phyloP scores from a whole-genome alignment of 2,329 filamentous ascomycete genomes.

The Paraphaeosphaeria minitans region DNA sequence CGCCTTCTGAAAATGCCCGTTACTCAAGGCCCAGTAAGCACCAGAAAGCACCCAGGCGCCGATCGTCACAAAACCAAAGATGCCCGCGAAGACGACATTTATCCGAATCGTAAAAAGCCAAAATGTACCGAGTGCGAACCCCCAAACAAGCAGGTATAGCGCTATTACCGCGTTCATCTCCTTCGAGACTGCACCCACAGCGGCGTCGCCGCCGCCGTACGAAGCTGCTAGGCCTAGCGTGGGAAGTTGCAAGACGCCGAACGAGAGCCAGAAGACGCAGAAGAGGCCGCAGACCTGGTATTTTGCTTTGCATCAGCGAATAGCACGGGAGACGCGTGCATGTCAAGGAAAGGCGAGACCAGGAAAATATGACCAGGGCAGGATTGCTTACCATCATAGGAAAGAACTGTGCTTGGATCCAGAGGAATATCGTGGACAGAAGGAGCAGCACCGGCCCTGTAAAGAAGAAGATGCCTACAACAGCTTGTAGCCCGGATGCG shows the following conservation, averaged over 20 bases:
- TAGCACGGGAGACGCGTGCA: not conserved
- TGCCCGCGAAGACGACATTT: conserved; percentile 56
- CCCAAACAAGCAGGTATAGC: conserved; percentile 59
- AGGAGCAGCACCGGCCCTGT: conserved; percentile 55
- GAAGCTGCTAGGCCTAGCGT: conserved; percentile 53
- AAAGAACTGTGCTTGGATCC: conserved; percentile 49
- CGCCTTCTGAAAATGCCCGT: conserved; percentile 52
- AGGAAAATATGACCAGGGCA: not conserved
- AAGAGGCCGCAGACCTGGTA: conserved; percentile 53
- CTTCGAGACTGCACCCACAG: conserved; percentile 50
- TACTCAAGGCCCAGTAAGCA: conserved; percentile 57
- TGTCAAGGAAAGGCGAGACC: not conserved
- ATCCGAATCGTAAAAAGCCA: conserved; percentile 59
- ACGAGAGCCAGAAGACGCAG: conserved; percentile 57
- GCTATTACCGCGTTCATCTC: conserved; percentile 58
- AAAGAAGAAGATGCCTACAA: conserved; percentile 52
- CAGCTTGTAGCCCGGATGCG: conserved; percentile 42
- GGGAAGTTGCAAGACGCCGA: conserved; percentile 58
- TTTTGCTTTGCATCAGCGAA: not conserved
- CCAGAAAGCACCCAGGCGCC: conserved; percentile 54
- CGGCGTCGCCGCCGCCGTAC: conserved; percentile 52
- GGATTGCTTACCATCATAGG: conserved; percentile 54
- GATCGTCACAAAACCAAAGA: conserved; percentile 55
- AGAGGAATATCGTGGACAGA: conserved; percentile 58
- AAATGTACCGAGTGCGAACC: conserved; percentile 58